Percentiles rank a stretch among this genome's conserved stretches.
These are phyloP conservation scores for Rhododendron molle DNA, from an alignment of 148 eudicot species.

Conservation along the genomic window DNA sequence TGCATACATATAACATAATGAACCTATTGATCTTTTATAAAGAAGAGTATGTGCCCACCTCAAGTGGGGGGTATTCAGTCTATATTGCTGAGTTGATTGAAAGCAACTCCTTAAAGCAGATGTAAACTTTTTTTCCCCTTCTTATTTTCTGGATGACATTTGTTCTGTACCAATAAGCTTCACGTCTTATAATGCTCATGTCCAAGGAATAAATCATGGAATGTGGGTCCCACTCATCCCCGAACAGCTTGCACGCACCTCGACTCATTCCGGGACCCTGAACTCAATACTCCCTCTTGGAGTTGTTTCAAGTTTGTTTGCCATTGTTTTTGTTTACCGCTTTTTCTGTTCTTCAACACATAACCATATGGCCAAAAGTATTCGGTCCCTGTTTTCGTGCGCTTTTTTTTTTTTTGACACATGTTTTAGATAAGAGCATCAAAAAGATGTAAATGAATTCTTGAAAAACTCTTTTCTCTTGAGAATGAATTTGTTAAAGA, in stretches of 20 bases:
- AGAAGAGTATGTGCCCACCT: background rate
- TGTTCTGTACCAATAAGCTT: background rate
- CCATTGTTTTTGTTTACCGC: background rate
- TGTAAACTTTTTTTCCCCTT: too few species aligned
- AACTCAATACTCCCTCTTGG: background rate
- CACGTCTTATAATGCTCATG: background rate
- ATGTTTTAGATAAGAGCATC: background rate
- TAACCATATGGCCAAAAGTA: background rate
- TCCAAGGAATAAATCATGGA: background rate
- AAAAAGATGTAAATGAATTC: background rate
- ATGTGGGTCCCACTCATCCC: background rate
- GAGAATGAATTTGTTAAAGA: background rate
- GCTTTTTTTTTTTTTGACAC: background rate
- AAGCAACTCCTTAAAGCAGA: background rate
- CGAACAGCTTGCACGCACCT: too few species aligned
- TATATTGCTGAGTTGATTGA: constrained; percentile 1
- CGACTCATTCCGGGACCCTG: too few species aligned
- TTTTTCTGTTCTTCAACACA: background rate
- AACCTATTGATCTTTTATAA: background rate
- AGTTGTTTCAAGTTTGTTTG: background rate
- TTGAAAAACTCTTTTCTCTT: background rate
- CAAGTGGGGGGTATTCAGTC: background rate
- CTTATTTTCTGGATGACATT: background rate
- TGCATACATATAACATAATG: background rate
- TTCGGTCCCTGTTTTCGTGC: background rate